Conservation (phyloP, 2,329 filamentous ascomycete species). For the Chaetomium sp. region DNA sequence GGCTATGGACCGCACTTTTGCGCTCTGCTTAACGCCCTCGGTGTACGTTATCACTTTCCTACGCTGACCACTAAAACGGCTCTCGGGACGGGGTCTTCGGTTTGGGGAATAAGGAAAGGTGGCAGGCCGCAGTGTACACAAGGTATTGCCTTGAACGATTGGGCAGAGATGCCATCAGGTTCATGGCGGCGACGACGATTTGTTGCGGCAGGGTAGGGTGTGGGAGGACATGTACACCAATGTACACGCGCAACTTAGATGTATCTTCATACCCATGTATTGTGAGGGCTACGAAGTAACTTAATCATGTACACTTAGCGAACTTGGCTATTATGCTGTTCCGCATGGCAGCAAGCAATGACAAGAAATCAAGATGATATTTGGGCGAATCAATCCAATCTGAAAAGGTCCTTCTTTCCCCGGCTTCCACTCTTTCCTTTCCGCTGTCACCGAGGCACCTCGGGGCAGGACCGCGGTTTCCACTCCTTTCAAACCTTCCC, state of each 20-base stretch:
- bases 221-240: slow-evolving; percentile 2
- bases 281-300: slow-evolving; percentile 1
- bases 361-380: too few relatives aligned
- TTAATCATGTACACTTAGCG: slow-evolving; percentile 19
- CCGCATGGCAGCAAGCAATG: too few relatives aligned
- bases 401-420: too few relatives aligned
- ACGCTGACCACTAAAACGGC: slow-evolving; percentile 10
- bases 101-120: neutral
- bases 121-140: slow-evolving; percentile 17
- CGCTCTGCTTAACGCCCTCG: slow-evolving; percentile 15
- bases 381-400: too few relatives aligned
- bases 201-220: neutral
- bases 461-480: too few relatives aligned
- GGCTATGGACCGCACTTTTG: neutral
- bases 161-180: neutral
- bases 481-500: too few relatives aligned
- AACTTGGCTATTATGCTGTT: too few relatives aligned
- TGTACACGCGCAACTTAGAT: slow-evolving; percentile 3
- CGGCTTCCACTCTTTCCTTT: too few relatives aligned
- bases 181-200: slow-evolving; percentile 7
- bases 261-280: neutral
- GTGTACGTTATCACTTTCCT: slow-evolving; percentile 9
- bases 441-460: too few relatives aligned
- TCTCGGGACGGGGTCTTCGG: neutral
- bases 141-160: slow-evolving; percentile 8